A percentile compares a stretch with the other conserved stretches of the same genome.
Conservation (phyloP, 176 grass and related monocot genomes). For the Typha latifolia region DNA sequence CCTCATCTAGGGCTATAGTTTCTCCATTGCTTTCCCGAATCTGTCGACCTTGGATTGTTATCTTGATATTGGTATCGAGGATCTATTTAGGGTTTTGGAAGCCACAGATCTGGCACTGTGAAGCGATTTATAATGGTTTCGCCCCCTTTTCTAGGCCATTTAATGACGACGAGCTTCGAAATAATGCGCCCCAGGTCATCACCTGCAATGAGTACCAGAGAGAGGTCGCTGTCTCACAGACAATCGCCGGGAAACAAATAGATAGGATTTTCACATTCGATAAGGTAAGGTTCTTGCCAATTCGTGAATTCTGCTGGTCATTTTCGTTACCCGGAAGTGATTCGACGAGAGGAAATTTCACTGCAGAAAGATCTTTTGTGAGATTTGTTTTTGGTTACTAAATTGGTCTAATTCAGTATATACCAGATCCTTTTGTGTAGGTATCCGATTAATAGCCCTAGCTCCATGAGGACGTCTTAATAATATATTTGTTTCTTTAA, state of each 20-base stretch:
- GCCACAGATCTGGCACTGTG: background rate
- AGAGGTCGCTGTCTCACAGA: slow-evolving; percentile 82
- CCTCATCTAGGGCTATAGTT: background rate
- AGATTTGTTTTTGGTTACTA: no score
- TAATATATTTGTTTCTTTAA: no score
- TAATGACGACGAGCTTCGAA: slow-evolving; percentile 71
- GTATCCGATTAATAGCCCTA: no score
- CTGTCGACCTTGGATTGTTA: background rate
- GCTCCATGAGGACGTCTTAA: no score
- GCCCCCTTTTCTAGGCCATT: slow-evolving; percentile 47
- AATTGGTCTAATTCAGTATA: no score
- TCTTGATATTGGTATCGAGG: slow-evolving; percentile 1
- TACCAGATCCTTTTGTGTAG: no score
- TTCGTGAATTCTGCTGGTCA: no score
- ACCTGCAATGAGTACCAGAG: slow-evolving; percentile 92
- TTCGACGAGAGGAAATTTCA: no score
- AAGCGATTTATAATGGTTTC: slow-evolving; percentile 1
- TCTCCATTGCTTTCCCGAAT: background rate
- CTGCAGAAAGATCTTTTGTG: no score
- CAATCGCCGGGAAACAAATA: slow-evolving; percentile 75
- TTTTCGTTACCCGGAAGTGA: no score
- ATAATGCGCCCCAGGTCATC: slow-evolving; percentile 86
- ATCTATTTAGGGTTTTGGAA: background rate
- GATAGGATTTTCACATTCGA: slow-evolving; percentile 94
- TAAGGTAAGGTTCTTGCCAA: slow-evolving; percentile 37